Base-by-base conservation (phyloP, 495 filamentous ascomycete genomes). In the Filosporella fistucella region DNA sequence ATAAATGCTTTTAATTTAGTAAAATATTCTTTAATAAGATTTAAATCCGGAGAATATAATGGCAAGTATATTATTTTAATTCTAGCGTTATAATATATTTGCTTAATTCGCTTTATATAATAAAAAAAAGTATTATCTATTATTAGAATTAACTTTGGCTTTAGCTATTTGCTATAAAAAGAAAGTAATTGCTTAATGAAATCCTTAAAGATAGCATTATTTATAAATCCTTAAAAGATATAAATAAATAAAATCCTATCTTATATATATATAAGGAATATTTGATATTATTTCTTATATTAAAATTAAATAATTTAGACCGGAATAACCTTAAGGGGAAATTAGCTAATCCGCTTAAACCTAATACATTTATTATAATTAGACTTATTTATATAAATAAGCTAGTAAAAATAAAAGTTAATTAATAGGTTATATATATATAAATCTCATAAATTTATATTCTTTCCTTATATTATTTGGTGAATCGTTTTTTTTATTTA, bases 81-180 rank as follows among this genome's bases (percentile, higher is more conserved):
- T 7, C 47, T 33, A 17, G 47, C 38, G 12, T 51, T 33, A 51
- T 20, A 7, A 52, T 24, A 52, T 26, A 45, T 68, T 60, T 65
- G 37, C 36, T 67, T 35, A 18, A 71, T 47, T 24, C 51, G 38
- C 3, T 65, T 52, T 7, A 51, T 57, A 51, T 55, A 56, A 51
- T 74, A 53, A 38, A 70, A 68, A 20, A 64, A 71, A 17, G 63
- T 60, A 58, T 74, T 70, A 46, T 74, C 70, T 57, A 69, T 71
- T 13, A 74, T 47, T 23, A 75, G 26, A 4, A 72, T 65, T 14
- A 62, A 69, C 29, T 63, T 68, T 16, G 56, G 64, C 37, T 65
- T 59, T 1, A 62, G 69, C 52, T 37, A 71, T 47, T 30, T 60
- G 16, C 62, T 54, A 47, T 53, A 71, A 33, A 67, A 52, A 24